Evolutionary conservation across 805 yeast species (phyloP).

Genomic region (Pichia rugopelliculosa): DNA sequence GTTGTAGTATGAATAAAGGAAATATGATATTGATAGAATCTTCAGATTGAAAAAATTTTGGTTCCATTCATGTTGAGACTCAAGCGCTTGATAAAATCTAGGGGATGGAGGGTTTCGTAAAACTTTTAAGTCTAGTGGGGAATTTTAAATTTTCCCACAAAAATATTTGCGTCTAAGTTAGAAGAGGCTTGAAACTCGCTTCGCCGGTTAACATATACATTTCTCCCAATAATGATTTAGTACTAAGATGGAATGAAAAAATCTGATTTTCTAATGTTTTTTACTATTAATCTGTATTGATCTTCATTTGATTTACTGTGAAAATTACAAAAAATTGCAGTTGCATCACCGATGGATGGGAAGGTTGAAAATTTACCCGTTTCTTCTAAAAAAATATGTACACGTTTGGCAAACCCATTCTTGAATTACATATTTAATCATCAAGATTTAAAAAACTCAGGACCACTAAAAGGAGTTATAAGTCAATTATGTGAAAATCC

Average conservation of each 20-base stretch:
- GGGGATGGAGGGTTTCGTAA: no score
- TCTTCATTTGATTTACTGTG: background rate
- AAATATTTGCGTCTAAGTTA: no score
- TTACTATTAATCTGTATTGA: background rate
- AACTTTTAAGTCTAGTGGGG: background rate
- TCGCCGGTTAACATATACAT: background rate
- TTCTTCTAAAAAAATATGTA: slow-evolving; percentile 11
- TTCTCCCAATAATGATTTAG: no score
- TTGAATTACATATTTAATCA: slow-evolving; percentile 62
- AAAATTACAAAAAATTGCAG: background rate
- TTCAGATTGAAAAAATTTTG: no score
- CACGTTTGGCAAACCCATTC: slow-evolving; percentile 47
- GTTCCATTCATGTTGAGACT: background rate
- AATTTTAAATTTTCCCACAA: background rate
- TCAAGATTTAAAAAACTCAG: slow-evolving; percentile 41
- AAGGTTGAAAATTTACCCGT: background rate
- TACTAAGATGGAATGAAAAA: no score
- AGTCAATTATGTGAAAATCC: slow-evolving; percentile 36
- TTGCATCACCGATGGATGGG: background rate
- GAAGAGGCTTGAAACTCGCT: background rate
- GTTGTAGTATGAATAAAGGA: no score
- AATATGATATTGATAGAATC: no score
- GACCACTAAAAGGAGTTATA: slow-evolving; percentile 39
- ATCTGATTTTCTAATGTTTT: background rate
- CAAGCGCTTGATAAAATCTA: no score